Percentiles rank a stretch among this genome's conserved stretches.
Conservation (phyloP, 2,329 filamentous ascomycete species). For the Mycogone perniciosa region DNA sequence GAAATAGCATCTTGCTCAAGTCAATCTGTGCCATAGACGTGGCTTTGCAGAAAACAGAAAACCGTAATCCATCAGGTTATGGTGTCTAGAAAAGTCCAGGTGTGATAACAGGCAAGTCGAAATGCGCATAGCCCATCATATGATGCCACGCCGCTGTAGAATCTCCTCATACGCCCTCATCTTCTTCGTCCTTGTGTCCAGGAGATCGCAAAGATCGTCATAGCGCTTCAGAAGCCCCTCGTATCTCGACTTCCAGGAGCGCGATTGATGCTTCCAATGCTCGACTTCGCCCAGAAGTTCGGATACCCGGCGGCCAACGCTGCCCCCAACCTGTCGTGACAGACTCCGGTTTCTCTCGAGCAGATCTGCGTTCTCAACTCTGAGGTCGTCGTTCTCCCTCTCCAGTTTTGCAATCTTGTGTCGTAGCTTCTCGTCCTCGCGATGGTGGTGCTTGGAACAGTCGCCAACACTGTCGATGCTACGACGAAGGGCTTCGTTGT, state of each 20-base stretch:
- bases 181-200: conserved; percentile 28
- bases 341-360: conserved; percentile 28
- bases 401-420: conserved; percentile 28
- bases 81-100: background rate
- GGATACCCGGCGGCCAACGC: conserved; percentile 25
- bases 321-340: conserved; percentile 27
- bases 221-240: conserved; percentile 22
- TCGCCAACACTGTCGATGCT: conserved; percentile 29
- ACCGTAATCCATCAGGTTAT: background rate
- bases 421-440: conserved; percentile 28
- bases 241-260: conserved; percentile 26
- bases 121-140: conserved; percentile 13
- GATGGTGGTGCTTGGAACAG: conserved; percentile 24
- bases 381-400: conserved; percentile 31
- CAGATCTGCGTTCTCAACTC: conserved; percentile 31
- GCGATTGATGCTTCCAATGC: conserved; percentile 29
- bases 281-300: conserved; percentile 28
- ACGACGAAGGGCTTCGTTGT: conserved; percentile 36
- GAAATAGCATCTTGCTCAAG: background rate
- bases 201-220: conserved; percentile 22
- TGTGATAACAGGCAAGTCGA: background rate
- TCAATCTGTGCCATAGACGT: background rate
- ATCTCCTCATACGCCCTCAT: conserved; percentile 30
- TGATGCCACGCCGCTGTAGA: conserved; percentile 24
- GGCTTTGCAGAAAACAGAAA: background rate